Evolutionary conservation across 768 basidiomycete species (phyloP).

Genomic region (Peribolospora kevripleyi): DNA sequence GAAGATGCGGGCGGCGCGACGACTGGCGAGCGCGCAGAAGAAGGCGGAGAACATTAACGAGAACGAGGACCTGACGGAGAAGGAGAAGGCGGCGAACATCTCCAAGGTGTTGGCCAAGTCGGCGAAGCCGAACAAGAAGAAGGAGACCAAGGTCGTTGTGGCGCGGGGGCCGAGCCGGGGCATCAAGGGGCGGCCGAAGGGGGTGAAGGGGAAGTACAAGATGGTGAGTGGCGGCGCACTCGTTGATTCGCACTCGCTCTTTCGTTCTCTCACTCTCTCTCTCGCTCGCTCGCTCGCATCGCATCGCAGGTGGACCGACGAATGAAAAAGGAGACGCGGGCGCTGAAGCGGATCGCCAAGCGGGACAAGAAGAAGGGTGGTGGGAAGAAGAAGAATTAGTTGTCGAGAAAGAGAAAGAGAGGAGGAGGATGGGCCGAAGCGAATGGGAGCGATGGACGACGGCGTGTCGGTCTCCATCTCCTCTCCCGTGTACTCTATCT

Average conservation of each 20-base stretch:
- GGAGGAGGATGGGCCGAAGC: no score
- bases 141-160: conserved; percentile 56
- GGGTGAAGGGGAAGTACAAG: conserved; percentile 78
- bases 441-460: no score
- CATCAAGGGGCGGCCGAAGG: conserved; percentile 75
- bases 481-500: no score
- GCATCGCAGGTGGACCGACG: conserved; percentile 8
- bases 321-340: conserved; percentile 36
- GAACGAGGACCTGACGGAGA: conserved; percentile 69
- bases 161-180: conserved; percentile 77
- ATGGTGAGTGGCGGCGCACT: conserved; percentile 24
- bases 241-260: background rate
- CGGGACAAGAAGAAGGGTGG: conserved; percentile 27
- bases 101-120: conserved; percentile 46
- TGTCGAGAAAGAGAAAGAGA: no score
- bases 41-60: conserved; percentile 83
- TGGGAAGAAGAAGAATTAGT: conserved; percentile 3
- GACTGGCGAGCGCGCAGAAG: conserved; percentile 75
- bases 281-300: background rate
- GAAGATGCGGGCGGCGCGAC: conserved; percentile 63
- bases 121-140: conserved; percentile 36
- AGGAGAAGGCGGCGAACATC: conserved; percentile 80
- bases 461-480: no score
- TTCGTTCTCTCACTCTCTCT: conserved; percentile 2
- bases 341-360: conserved; percentile 55